Base-by-base conservation (phyloP, 73 alveolate genomes). In the Tetrahymena thermophila region DNA sequence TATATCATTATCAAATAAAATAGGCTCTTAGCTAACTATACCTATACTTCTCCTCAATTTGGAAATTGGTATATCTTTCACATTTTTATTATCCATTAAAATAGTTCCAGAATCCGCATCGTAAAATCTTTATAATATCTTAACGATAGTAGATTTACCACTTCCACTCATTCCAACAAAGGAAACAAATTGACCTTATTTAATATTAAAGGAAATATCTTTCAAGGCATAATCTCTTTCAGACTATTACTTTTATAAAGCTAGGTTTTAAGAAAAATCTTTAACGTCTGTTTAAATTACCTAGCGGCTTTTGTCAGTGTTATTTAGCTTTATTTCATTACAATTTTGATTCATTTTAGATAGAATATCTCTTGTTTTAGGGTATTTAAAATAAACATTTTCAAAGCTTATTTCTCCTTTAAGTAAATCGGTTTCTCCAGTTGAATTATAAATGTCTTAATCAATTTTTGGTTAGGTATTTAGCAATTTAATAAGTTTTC, bases 21-120 rank as follows among this genome's bases (percentile, higher is more conserved):
- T 97, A 17, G 99, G 99, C 83, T 98, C 99, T 94, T 98, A 97
- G 94, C 99, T 98, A 3, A 98, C 99, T 93, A 98, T 96, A 38
- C 99, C 99, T 14, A 98, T 97, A 95, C 97, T 96, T 85, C 97
- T 94, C 94, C 99, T 98, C 40, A 97, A 93, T 94, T 97, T 95
- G 71, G 93, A 93, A 43, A 97, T 44, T 93, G 95, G 94, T 19
- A 95, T 85, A 94, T 96, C 97, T 71, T 97, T 97, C 35, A 97
- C 94, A 95, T 97, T 96, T 15, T 95, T 40, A 56, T 98, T 99
- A 94, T 97, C 98, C 43, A 98, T 94, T 31, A 97, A 44, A 56
- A 98, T 96, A 31, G 93, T 71, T 21, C 99, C 99, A 38, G 85
- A 85, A 19, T 96, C 95, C 8, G 98, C 97, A 84, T 98, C 98